Percentiles rank a stretch among this genome's conserved stretches.
phyloP scores from a whole-genome alignment of 495 filamentous ascomycete species.

The Parathielavia appendiculata region DNA sequence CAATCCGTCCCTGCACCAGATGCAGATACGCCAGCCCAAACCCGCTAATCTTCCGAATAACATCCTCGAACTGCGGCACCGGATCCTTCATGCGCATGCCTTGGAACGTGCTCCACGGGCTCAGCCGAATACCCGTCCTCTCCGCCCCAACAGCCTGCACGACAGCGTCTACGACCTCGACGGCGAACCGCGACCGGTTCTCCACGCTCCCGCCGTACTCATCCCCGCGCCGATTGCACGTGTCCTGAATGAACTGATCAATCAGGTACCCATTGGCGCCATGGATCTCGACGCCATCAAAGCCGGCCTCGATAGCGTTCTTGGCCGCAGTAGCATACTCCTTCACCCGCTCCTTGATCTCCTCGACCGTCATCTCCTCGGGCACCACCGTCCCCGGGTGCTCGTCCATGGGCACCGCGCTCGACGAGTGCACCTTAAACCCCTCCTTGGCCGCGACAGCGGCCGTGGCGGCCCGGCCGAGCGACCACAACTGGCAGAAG shows the following conservation, averaged over 20 bases:
- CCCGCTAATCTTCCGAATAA: constrained; percentile 49
- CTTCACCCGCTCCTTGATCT: constrained; percentile 53
- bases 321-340: constrained; percentile 57
- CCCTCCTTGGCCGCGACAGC: constrained; percentile 39
- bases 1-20: constrained; percentile 51
- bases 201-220: constrained; percentile 66
- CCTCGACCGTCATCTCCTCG: constrained; percentile 46
- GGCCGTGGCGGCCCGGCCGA: constrained; percentile 54
- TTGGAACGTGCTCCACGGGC: constrained; percentile 61
- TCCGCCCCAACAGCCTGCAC: constrained; percentile 59
- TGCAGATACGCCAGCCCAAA: constrained; percentile 64
- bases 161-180: constrained; percentile 62
- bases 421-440: constrained; percentile 43
- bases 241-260: constrained; percentile 67
- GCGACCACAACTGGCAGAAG: constrained; percentile 61
- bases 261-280: constrained; percentile 70
- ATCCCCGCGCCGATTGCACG: constrained; percentile 59
- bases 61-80: constrained; percentile 55
- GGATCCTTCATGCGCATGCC: constrained; percentile 64
- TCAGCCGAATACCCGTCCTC: constrained; percentile 57
- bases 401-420: constrained; percentile 40
- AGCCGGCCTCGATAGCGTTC: constrained; percentile 63
- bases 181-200: constrained; percentile 59
- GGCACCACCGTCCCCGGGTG: constrained; percentile 35
- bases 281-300: constrained; percentile 74